phyloP scores from a whole-genome alignment of 2,329 filamentous ascomycete genomes.

The Aspergillus cejpii region DNA sequence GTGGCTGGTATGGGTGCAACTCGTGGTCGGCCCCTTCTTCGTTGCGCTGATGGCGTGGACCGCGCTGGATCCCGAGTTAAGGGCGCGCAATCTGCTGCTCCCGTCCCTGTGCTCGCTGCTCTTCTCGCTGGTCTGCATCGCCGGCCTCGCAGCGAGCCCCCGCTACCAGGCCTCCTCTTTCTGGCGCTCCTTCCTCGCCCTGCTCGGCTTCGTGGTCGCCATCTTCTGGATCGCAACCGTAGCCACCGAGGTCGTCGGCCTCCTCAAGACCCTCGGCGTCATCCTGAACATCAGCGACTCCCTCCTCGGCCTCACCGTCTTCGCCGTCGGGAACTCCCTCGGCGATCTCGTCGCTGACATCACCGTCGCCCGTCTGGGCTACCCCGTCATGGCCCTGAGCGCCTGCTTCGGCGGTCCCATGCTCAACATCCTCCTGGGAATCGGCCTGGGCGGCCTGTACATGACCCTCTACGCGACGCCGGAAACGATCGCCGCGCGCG shows the following conservation, averaged over 20 bases:
- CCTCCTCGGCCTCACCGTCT: conserved; percentile 88
- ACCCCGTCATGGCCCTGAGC: conserved; percentile 89
- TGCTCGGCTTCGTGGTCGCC: conserved; percentile 81
- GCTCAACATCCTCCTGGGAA: conserved; percentile 92
- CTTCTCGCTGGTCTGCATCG: conserved; percentile 60
- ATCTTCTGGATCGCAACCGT: conserved; percentile 97
- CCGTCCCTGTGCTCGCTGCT: conserved; percentile 61
- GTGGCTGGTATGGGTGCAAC: conserved; percentile 79
- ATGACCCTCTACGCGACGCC: conserved; percentile 61
- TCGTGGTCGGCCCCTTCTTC: conserved; percentile 82
- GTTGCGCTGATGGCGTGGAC: conserved; percentile 64
- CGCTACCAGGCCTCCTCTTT: conserved; percentile 52
- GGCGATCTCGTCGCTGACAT: conserved; percentile 93
- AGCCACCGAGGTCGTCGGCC: conserved; percentile 88
- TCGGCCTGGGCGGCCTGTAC: conserved; percentile 83
- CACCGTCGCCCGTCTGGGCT: conserved; percentile 85
- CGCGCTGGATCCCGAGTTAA: conserved; percentile 51
- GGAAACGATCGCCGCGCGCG: conserved; percentile 8
- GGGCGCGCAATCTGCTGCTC: conserved; percentile 48
- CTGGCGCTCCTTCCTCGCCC: conserved; percentile 73
- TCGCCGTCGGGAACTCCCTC: conserved; percentile 91
- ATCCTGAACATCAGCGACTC: conserved; percentile 91
- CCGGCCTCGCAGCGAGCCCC: conserved; percentile 62
- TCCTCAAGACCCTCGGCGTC: conserved; percentile 87
- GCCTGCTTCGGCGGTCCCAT: conserved; percentile 98